Base-by-base conservation (phyloP, 306 rosid genomes). In the Dalbergia cochinchinensis region DNA sequence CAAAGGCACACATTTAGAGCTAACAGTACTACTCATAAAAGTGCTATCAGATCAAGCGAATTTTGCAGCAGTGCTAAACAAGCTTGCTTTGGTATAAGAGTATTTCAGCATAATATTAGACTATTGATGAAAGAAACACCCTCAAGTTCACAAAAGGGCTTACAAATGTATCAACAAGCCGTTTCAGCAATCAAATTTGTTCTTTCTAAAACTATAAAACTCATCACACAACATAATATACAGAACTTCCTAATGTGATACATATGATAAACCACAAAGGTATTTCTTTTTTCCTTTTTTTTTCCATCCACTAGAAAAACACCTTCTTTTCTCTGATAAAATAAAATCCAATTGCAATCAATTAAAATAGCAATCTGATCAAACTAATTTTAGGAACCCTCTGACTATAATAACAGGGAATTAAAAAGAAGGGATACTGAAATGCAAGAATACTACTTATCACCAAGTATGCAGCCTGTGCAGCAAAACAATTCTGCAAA, bases 331-430 rank as follows among this genome's bases (percentile, higher is more conserved):
- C 77, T 76, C 69, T 60, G 51, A 71, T 70, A 71, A 80, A 79
- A 83, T 76, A 64, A 81, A 73, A 82, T 78, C 78, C 87, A 82
- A 80, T 71, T 54, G 74, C 82, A 86, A 79, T 37, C 82, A 58
- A 53, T 71, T 67, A 73, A 78, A 59, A 44, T 73, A 75, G 68
- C 82, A 81, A 76, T 59, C 73, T 74, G 73, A 73, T 62, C 64
- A 65, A 19, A 70, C 69, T 68, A 72, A 77, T 53, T 83, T 77
- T 77, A 63, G 81, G 50, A 66, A 62, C 87, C 64, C 68, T 54
- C 65, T 67, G 73, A 80, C 62, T 60, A 85, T 66, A 73, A 74
- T 45, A 69, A 15, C 42, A n/a, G 39, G 42, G 69, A 61, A 81
- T 72, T 76, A 78, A 19, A 75, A 64, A 18, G 81, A 19, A 55